Conservation (phyloP, 1,284 basidiomycete genomes). For the Butyriboletus appendiculatus region DNA sequence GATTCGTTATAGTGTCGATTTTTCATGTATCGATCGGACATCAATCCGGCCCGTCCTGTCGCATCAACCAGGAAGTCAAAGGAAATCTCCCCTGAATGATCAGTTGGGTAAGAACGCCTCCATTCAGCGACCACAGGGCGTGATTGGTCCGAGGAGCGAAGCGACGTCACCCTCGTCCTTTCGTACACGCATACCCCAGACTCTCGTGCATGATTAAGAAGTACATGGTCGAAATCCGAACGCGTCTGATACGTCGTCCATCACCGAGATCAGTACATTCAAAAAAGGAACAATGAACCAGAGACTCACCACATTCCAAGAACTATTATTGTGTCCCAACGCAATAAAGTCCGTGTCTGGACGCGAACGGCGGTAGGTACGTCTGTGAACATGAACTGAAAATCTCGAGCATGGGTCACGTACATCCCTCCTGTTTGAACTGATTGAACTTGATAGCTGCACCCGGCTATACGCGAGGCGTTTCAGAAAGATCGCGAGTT, state of each 20-base stretch:
- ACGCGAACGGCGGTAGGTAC: not conserved
- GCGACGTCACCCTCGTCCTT: conserved; percentile 49
- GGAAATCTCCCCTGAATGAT: conserved; percentile 47
- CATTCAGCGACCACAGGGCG: conserved; percentile 54
- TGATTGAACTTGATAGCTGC: conserved; percentile 66
- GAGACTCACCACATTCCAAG: conserved; percentile 65
- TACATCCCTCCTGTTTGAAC: conserved; percentile 65
- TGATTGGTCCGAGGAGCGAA: conserved; percentile 47
- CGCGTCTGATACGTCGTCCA: conserved; percentile 43
- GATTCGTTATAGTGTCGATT: conserved; percentile 68
- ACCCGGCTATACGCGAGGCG: conserved; percentile 45
- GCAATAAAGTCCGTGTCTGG: conserved; percentile 66
- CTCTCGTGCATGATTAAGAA: conserved; percentile 59
- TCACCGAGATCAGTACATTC: not conserved
- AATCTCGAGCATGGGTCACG: conserved; percentile 22
- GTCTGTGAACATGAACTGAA: not conserved
- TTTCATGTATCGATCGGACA: conserved; percentile 67
- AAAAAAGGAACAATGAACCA: not conserved
- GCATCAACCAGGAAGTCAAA: conserved; percentile 74
- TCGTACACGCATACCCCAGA: conserved; percentile 58
- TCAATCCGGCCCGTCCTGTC: conserved; percentile 63
- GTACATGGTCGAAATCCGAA: conserved; percentile 62
- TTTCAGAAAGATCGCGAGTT: not conserved
- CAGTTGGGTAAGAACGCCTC: conserved; percentile 43
- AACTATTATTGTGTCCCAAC: conserved; percentile 53